These are phyloP conservation scores for Pseudogymnoascus sp. DNA, from an alignment of 2,329 filamentous ascomycete species.

Conservation along the genomic window DNA sequence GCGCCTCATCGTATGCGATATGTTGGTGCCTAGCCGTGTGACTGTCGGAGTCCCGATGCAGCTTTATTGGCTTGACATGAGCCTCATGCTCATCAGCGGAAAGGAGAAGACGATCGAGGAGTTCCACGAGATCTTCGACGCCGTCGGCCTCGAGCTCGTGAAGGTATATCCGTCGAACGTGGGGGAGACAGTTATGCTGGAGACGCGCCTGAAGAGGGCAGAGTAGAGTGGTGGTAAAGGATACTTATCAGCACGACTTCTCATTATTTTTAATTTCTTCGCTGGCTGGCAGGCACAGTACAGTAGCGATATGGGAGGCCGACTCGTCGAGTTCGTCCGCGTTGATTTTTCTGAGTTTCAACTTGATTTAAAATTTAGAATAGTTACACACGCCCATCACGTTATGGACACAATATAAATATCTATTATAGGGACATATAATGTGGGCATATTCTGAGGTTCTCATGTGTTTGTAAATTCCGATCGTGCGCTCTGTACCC, in stretches of 20 bases:
- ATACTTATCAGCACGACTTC: neutral
- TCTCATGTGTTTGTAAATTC: neutral
- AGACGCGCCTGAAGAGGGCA: conserved; percentile 22
- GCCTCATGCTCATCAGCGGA: conserved; percentile 25
- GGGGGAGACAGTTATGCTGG: conserved; percentile 28
- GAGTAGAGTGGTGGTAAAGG: neutral
- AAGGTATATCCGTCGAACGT: conserved; percentile 22
- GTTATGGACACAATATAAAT: neutral
- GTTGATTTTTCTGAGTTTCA: neutral
- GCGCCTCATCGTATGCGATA: conserved; percentile 22
- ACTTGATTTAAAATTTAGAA: neutral
- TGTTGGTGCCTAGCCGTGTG: conserved; percentile 20
- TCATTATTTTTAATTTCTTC: neutral
- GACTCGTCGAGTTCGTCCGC: neutral
- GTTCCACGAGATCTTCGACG: conserved; percentile 20
- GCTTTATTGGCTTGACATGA: conserved; percentile 25
- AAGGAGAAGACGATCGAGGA: conserved; percentile 26
- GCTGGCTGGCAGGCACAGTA: neutral
- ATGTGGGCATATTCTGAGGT: neutral
- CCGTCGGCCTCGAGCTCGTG: conserved; percentile 21
- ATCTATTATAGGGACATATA: neutral
- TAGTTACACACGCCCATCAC: neutral
- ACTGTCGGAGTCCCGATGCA: conserved; percentile 22
- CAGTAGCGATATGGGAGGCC: neutral
- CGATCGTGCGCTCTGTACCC: neutral